A percentile compares a stretch with the other conserved stretches of the same genome.
Conservation (phyloP, 2,329 filamentous ascomycete genomes). For the Fusarium agapanthi region DNA sequence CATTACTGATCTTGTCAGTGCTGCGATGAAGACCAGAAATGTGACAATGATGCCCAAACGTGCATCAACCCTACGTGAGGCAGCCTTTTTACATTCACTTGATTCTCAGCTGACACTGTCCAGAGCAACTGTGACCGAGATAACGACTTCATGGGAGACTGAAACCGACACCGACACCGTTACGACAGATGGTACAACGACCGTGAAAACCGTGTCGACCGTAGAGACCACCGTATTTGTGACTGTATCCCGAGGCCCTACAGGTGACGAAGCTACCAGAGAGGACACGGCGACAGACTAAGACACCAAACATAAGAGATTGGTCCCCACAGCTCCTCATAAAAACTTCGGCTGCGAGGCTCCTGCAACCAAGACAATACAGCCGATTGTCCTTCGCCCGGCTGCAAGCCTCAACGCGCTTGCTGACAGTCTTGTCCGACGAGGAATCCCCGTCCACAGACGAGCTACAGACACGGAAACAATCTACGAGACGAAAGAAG, state of each 20-base stretch:
- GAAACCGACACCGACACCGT: neutral
- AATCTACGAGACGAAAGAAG: neutral
- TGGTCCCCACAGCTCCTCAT: neutral
- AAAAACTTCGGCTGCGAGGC: rapidly evolving
- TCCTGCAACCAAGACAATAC: neutral
- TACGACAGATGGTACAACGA: neutral
- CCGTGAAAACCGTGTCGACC: neutral
- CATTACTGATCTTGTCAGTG: rapidly evolving
- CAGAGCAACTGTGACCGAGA: neutral
- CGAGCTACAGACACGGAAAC: neutral
- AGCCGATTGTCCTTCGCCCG: neutral
- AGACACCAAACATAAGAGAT: neutral
- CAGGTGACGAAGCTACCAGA: neutral
- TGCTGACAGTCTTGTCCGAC: neutral
- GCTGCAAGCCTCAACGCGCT: neutral
- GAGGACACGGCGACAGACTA: neutral
- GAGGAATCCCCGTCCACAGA: neutral
- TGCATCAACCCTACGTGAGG: neutral
- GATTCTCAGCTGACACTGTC: neutral
- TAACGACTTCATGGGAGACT: neutral
- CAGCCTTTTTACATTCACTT: neutral
- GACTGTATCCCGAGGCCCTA: neutral
- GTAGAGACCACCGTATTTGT: neutral
- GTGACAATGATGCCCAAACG: neutral
- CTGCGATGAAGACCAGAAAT: neutral